Conservation (phyloP, 1,284 basidiomycete genomes). For the Microbotryomycetes sp. region DNA sequence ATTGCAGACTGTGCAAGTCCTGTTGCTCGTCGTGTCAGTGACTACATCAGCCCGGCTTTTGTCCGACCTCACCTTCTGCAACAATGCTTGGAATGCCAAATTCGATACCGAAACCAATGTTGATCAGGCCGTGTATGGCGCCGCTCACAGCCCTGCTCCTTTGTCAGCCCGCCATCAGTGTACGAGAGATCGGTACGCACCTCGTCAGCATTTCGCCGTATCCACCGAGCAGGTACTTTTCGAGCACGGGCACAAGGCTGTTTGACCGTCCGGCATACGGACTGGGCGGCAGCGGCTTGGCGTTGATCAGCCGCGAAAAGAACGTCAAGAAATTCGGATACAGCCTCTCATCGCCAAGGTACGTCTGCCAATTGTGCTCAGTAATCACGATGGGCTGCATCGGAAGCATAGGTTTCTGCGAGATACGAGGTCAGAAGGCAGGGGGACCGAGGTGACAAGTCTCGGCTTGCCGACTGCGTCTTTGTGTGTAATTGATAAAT, state of each 20-base stretch:
- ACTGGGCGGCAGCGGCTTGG: slow-evolving; percentile 1
- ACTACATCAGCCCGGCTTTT: neutral
- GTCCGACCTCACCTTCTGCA: slow-evolving; percentile 32
- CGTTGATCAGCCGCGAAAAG: slow-evolving; percentile 28
- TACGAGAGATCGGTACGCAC: neutral
- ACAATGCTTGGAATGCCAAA: slow-evolving; percentile 32
- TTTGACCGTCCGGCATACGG: slow-evolving; percentile 13
- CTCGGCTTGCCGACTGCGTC: neutral
- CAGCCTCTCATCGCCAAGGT: slow-evolving; percentile 32
- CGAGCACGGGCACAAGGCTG: slow-evolving; percentile 27
- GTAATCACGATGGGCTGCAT: slow-evolving; percentile 23
- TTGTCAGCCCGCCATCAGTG: slow-evolving; percentile 4
- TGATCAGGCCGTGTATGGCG: slow-evolving; percentile 40
- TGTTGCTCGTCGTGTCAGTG: neutral
- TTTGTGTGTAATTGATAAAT: slow-evolving; percentile 27
- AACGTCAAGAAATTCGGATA: slow-evolving; percentile 35
- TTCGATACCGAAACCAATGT: slow-evolving; percentile 40
- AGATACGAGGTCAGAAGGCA: no score
- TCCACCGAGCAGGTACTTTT: slow-evolving; percentile 33
- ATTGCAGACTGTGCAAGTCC: slow-evolving; percentile 32
- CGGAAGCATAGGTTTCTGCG: slow-evolving; percentile 31
- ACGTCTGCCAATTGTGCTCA: slow-evolving; percentile 31
- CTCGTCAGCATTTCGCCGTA: slow-evolving; percentile 31
- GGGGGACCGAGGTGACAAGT: no score
- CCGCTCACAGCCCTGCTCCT: slow-evolving; percentile 34